These are phyloP conservation scores for Yarrowia bubula DNA, from an alignment of 805 yeast genomes.

Conservation along the genomic window DNA sequence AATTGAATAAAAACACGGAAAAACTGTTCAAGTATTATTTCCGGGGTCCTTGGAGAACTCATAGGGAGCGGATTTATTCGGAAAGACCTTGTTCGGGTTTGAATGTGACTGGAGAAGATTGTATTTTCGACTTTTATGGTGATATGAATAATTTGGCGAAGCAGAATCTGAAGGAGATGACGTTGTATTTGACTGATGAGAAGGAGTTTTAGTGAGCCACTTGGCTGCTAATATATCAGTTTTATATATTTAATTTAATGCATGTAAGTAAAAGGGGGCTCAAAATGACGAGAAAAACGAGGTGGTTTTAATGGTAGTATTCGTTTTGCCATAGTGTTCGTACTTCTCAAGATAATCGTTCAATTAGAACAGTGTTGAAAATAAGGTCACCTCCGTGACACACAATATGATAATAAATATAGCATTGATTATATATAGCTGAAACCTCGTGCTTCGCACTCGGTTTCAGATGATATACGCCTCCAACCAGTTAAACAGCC, in stretches of 20 bases:
- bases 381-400: too few species aligned
- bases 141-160: conserved; percentile 3
- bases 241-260: too few species aligned
- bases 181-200: not conserved
- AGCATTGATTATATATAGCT: too few species aligned
- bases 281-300: too few species aligned
- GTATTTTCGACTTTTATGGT: not conserved
- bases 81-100: not conserved
- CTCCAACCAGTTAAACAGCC: conserved; percentile 26
- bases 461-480: not conserved
- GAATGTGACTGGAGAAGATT: not conserved
- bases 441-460: too few species aligned
- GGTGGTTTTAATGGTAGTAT: not conserved
- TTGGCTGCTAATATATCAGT: too few species aligned
- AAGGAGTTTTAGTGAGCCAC: not conserved
- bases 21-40: conserved; percentile 20
- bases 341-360: too few species aligned
- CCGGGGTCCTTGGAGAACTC: conserved; percentile 5
- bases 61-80: not conserved
- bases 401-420: too few species aligned
- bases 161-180: not conserved
- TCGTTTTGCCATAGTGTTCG: too few species aligned
- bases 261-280: too few species aligned
- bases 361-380: too few species aligned
- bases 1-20: not conserved